Evolutionary conservation across 2,329 filamentous ascomycete species (phyloP).

Genomic region (Cladosporium velox): DNA sequence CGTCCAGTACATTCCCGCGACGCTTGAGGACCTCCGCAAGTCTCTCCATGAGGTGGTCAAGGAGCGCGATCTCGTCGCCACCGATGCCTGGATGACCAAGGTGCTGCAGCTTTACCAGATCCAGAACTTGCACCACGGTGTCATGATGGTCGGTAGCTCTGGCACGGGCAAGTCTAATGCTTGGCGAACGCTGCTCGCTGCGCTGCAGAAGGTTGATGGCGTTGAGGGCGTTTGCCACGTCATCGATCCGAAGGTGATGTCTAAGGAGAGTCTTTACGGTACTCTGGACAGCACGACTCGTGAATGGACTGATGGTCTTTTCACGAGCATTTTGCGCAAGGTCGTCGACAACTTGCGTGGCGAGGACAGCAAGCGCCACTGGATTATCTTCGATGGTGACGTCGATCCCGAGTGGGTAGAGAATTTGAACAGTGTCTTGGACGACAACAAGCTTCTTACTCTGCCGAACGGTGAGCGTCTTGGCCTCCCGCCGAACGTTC

Average conservation of each 20-base stretch:
- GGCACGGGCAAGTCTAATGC: slow-evolving; percentile 96
- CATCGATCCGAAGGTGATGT: slow-evolving; percentile 99
- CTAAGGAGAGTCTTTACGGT: slow-evolving; percentile 95
- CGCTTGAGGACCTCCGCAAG: slow-evolving; percentile 74
- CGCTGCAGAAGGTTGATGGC: slow-evolving; percentile 85
- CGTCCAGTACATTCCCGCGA: slow-evolving; percentile 87
- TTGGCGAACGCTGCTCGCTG: slow-evolving; percentile 90
- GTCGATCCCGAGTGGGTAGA: slow-evolving; percentile 99
- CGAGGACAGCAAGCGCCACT: slow-evolving; percentile 94
- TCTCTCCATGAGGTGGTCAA: slow-evolving; percentile 81
- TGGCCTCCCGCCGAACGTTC: slow-evolving; percentile 88
- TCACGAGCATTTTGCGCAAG: slow-evolving; percentile 95
- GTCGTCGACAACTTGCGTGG: slow-evolving; percentile 98
- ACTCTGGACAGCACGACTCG: slow-evolving; percentile 94
- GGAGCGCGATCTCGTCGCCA: slow-evolving; percentile 85
- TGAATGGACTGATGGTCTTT: slow-evolving; percentile 98
- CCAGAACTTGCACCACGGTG: slow-evolving; percentile 95
- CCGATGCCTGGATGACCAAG: slow-evolving; percentile 96
- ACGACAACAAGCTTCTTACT: slow-evolving; percentile 97
- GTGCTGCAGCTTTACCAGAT: slow-evolving; percentile 97
- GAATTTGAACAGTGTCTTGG: slow-evolving; percentile 98
- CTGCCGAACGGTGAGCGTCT: slow-evolving; percentile 97
- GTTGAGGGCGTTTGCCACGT: slow-evolving; percentile 95
- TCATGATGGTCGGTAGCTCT: slow-evolving; percentile 99
- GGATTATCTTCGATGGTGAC: slow-evolving; percentile 99